phyloP scores from a whole-genome alignment of 768 basidiomycete genomes.

The Tephrocybe sp. region DNA sequence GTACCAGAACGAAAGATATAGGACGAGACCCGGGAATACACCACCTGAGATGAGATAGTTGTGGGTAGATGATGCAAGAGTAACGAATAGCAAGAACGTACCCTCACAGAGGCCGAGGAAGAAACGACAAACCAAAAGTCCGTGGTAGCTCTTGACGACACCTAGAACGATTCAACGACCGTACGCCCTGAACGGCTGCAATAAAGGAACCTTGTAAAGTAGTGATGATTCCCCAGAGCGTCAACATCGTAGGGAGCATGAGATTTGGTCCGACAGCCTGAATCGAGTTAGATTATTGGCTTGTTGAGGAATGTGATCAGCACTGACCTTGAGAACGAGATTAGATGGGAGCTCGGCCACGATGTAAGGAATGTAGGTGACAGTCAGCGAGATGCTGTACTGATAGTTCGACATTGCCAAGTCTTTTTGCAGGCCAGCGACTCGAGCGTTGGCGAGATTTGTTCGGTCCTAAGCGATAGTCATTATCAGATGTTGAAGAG shows the following conservation, averaged over 20 bases:
- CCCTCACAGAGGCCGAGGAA: constrained; percentile 54
- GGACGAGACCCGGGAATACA: constrained; percentile 57
- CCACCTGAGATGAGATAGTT: constrained; percentile 36
- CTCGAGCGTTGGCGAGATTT: constrained; percentile 60
- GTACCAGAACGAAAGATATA: constrained; percentile 59
- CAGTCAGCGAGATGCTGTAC: constrained; percentile 51
- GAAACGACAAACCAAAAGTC: constrained; percentile 48
- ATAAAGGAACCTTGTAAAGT: constrained; percentile 9
- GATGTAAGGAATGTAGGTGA: constrained; percentile 56
- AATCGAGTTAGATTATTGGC: not conserved
- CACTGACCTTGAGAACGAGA: constrained; percentile 50
- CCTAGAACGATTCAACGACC: constrained; percentile 25
- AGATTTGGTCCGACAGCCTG: constrained; percentile 19
- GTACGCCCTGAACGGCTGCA: not conserved
- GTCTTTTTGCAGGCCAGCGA: constrained; percentile 58
- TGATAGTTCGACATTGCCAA: constrained; percentile 48
- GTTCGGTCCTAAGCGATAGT: constrained; percentile 46
- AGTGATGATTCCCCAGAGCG: constrained; percentile 10
- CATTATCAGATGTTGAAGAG: not conserved
- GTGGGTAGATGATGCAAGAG: not conserved
- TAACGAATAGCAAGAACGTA: constrained; percentile 13
- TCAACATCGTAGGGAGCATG: constrained; percentile 15
- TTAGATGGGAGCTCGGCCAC: constrained; percentile 62
- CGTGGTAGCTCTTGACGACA: constrained; percentile 42
- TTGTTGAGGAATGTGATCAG: not conserved